These are phyloP conservation scores for Candida awuae DNA, from an alignment of 805 yeast species.

Conservation along the genomic window DNA sequence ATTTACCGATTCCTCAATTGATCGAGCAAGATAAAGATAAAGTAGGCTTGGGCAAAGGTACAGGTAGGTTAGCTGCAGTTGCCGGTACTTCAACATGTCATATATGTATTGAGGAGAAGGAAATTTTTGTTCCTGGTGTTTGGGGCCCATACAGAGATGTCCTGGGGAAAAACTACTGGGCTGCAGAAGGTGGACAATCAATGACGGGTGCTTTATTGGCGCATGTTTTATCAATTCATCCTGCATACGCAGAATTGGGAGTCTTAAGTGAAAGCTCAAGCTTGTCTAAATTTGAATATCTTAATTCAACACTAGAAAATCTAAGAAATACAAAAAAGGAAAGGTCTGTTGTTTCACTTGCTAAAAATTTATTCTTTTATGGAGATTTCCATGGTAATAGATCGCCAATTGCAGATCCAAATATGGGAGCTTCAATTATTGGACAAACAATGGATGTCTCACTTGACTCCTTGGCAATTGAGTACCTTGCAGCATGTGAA, in stretches of 20 bases:
- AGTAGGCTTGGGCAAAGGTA: slow-evolving; percentile 47
- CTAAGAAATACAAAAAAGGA: slow-evolving; percentile 48
- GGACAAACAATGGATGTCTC: slow-evolving; percentile 91
- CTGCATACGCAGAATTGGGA: slow-evolving; percentile 70
- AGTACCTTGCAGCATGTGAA: slow-evolving; percentile 90
- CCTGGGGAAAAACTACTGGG: slow-evolving; percentile 83
- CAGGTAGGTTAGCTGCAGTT: slow-evolving; percentile 91
- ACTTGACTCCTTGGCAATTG: slow-evolving; percentile 74
- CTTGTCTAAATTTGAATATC: slow-evolving; percentile 70
- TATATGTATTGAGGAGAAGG: slow-evolving; percentile 73
- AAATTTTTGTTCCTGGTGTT: slow-evolving; percentile 89
- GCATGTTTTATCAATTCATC: slow-evolving; percentile 81
- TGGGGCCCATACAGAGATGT: slow-evolving; percentile 99
- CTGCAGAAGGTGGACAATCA: slow-evolving; percentile 98
- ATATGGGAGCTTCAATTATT: slow-evolving; percentile 84
- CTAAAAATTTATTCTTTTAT: slow-evolving; percentile 80
- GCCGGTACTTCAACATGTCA: slow-evolving; percentile 99
- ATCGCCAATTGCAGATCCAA: slow-evolving; percentile 94
- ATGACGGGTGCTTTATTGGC: slow-evolving; percentile 93
- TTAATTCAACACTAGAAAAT: slow-evolving; percentile 67
- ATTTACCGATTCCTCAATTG: slow-evolving; percentile 43
- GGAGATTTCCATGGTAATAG: slow-evolving; percentile 97
- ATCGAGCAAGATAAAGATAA: slow-evolving; percentile 40
- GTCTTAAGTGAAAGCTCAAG: slow-evolving; percentile 60
- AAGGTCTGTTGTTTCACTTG: slow-evolving; percentile 71